Evolutionary conservation across 176 grass and related monocot genomes (phyloP).

Genomic region (maize (Zea mays)): DNA sequence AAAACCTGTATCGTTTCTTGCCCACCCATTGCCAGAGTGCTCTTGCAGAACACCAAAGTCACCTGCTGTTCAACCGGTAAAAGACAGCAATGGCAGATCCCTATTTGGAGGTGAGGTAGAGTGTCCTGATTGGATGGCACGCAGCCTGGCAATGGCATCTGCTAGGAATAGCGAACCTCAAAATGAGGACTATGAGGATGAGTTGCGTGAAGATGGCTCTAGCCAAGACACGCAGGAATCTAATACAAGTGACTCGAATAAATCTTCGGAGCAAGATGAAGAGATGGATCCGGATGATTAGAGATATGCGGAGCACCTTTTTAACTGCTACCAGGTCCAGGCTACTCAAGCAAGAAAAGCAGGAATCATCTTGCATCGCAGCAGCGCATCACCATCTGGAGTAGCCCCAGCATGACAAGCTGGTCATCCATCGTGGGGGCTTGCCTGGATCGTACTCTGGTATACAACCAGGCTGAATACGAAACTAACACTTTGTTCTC

Average conservation of each 20-base stretch:
- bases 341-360: slow-evolving; percentile 11
- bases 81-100: slow-evolving; percentile 33
- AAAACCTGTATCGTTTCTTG: slow-evolving; percentile 74
- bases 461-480: slow-evolving; percentile 38
- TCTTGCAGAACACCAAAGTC: slow-evolving; percentile 63
- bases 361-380: not conserved
- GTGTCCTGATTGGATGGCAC: slow-evolving; percentile 77
- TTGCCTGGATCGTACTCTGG: slow-evolving; percentile 13
- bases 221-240: slow-evolving; percentile 47
- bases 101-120: slow-evolving; percentile 64
- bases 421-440: not conserved
- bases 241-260: slow-evolving; percentile 60
- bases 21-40: slow-evolving; percentile 80
- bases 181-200: slow-evolving; percentile 69
- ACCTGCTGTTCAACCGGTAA: slow-evolving; percentile 29
- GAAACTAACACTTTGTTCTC: slow-evolving; percentile 55
- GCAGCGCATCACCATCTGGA: slow-evolving; percentile 15
- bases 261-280: slow-evolving; percentile 74
- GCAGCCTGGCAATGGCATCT: slow-evolving; percentile 32
- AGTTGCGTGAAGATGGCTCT: slow-evolving; percentile 65
- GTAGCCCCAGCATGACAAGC: slow-evolving; percentile 21
- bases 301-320: slow-evolving; percentile 13
- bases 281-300: slow-evolving; percentile 84
- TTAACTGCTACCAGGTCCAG: slow-evolving; percentile 43
- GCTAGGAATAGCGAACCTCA: slow-evolving; percentile 51